Base-by-base conservation (phyloP, 352 stramenopile genomes). In the Pythium folliculosum region DNA sequence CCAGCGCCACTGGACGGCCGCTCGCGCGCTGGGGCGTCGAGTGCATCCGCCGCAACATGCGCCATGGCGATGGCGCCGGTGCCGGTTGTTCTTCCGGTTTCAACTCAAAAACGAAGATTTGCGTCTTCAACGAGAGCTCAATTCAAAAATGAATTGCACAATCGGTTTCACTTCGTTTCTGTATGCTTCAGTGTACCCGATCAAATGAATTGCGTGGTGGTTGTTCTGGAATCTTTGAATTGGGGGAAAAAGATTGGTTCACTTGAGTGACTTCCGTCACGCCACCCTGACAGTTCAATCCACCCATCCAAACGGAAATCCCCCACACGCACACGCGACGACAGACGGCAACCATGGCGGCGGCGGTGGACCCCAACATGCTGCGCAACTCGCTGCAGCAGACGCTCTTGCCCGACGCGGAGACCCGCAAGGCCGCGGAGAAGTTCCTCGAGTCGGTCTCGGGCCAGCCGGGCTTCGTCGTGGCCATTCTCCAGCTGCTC, bases 301-400 rank as follows among this genome's bases (percentile, higher is more conserved):
- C 38, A 59, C 50, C 49, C 53, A 51, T 32, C 25, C 32, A 38
- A 21, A 56, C 10, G 22, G 22, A 45, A 43, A 65, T 54, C 22
- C 25, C 50, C 9, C 21, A 40, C n/a, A 16, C n/a, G n/a, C n/a
- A n/a, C n/a, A n/a, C n/a, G n/a, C n/a, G n/a, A 52, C 23, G 25
- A 38, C 5, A 35, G 19, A 65, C 64, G 53, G 59, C 38, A 60
- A 65, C 49, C 21, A 89, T 89, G 78, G 80, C 80, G 68, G 60
- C 43, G 50, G 38, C 57, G 19, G 64, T 71, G 59, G 81, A 90
- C 50, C 77, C 81, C 30, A 90, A 79, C 58, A 85, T 87, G 77
- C 74, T 94, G 71, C 85, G 85, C 38, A 78, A 75, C 64, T 89
- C 77, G 63, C 76, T 95, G 47, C 84, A 92, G 72, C 81, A 87